Percentiles rank a stretch among this genome's conserved stretches.
phyloP scores from a whole-genome alignment of 441 rosid genomes.

The Hura crepitans region DNA sequence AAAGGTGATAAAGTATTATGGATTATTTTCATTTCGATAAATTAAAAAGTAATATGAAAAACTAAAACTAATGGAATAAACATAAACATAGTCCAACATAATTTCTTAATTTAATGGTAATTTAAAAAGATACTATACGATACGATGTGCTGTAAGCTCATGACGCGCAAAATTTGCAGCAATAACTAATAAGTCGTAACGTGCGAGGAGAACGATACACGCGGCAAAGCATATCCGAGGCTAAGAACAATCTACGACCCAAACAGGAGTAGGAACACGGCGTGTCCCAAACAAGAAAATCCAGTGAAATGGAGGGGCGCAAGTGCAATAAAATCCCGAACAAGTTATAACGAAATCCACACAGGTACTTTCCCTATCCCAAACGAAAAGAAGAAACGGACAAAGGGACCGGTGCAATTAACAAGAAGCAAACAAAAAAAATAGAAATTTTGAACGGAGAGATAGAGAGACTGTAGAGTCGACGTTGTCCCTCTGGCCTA shows the following conservation, averaged over 20 bases:
- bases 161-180: too few species aligned
- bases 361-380: neutral
- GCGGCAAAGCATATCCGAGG: neutral
- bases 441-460: conserved; percentile 17
- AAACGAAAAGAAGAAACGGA: conserved; percentile 10
- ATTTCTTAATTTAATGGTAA: too few species aligned
- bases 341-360: conserved; percentile 3
- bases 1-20: too few species aligned
- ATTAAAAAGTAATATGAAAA: too few species aligned
- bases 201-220: neutral
- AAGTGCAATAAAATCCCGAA: conserved; percentile 1
- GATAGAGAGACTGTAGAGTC: neutral
- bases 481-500: conserved; percentile 1
- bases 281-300: neutral
- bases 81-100: too few species aligned
- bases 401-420: neutral
- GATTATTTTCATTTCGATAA: too few species aligned
- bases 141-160: too few species aligned
- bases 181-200: too few species aligned
- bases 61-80: too few species aligned
- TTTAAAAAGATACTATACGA: too few species aligned
- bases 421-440: neutral
- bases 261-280: neutral
- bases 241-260: neutral
- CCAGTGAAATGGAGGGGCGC: neutral